These are phyloP conservation scores for Tothia fuscella DNA, from an alignment of 2,329 filamentous ascomycete species.

Conservation along the genomic window DNA sequence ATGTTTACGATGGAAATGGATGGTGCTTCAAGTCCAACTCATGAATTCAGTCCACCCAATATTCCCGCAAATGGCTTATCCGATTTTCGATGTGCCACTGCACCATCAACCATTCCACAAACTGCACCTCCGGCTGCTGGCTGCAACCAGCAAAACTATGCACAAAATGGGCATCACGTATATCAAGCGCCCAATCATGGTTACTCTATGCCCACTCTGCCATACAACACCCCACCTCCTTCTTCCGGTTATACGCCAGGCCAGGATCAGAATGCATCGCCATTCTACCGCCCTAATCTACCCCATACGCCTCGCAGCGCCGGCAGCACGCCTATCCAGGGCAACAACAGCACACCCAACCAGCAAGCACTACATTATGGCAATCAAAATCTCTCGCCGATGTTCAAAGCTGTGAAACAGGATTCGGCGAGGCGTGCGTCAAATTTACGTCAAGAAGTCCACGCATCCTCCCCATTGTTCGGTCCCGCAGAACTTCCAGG, in stretches of 20 bases:
- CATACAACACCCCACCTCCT: no score
- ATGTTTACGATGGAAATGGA: slow-evolving; percentile 61
- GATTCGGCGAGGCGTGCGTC: slow-evolving; percentile 31
- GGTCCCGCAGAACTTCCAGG: slow-evolving; percentile 2
- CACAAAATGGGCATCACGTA: background rate
- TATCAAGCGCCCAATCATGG: slow-evolving; percentile 1
- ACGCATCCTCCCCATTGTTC: background rate
- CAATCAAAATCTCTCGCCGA: slow-evolving; percentile 35
- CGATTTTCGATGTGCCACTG: background rate
- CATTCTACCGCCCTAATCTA: slow-evolving; percentile 1
- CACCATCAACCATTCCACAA: slow-evolving; percentile 2
- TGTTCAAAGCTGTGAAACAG: slow-evolving; percentile 36
- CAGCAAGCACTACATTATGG: slow-evolving; percentile 24
- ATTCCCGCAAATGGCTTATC: background rate
- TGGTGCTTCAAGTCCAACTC: slow-evolving; percentile 19
- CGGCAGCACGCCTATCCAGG: slow-evolving; percentile 1
- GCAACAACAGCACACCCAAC: background rate
- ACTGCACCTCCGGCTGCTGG: no score
- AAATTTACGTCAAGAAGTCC: slow-evolving; percentile 30
- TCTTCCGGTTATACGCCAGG: background rate
- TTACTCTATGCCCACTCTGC: slow-evolving; percentile 1
- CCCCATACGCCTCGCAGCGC: slow-evolving; percentile 4
- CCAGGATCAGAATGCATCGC: slow-evolving; percentile 4
- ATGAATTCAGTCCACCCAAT: slow-evolving; percentile 1
- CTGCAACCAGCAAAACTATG: background rate